A percentile compares a stretch with the other conserved stretches of the same genome.
Conservation (phyloP, 176 grass and related monocot genomes). For the Zoysia japonica region DNA sequence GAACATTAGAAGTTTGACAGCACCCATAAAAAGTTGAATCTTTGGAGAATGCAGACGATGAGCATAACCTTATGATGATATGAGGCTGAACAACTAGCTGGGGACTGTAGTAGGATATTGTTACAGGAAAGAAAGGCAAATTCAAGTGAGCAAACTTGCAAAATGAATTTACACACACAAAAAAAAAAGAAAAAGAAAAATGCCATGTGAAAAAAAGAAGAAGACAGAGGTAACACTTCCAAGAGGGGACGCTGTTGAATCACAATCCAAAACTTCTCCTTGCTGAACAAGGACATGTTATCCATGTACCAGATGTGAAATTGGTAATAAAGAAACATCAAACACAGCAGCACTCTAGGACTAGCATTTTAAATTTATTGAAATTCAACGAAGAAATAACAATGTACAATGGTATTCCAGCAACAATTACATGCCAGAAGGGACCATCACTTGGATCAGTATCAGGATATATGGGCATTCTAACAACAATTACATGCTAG, state of each 20-base stretch:
- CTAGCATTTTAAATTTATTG: constrained; percentile 43
- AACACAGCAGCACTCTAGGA: constrained; percentile 10
- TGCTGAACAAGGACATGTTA: constrained; percentile 1
- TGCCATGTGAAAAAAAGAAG: neutral
- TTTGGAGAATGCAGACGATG: constrained; percentile 2
- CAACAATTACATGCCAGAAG: constrained; percentile 61
- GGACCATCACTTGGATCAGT: constrained; percentile 27
- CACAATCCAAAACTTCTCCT: constrained; percentile 6
- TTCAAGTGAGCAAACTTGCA: neutral
- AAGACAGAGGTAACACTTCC: neutral
- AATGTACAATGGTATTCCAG: constrained; percentile 49
- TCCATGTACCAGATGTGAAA: neutral
- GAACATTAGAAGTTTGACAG: neutral
- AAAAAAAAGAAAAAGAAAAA: neutral
- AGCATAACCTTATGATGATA: constrained; percentile 1
- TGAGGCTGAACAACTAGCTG: neutral
- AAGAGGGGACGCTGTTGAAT: neutral
- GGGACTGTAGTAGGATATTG: neutral
- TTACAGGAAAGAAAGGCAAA: neutral
- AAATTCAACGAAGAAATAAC: constrained; percentile 36
- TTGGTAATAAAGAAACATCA: constrained; percentile 26
- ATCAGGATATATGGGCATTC: constrained; percentile 44
- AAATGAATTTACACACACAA: neutral
- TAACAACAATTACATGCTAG: constrained; percentile 43
- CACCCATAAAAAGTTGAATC: neutral